Percentiles rank a stretch among this genome's conserved stretches.
These are phyloP conservation scores for Bretschneidera sinensis DNA, from an alignment of 345 rosid genomes.

Conservation along the genomic window DNA sequence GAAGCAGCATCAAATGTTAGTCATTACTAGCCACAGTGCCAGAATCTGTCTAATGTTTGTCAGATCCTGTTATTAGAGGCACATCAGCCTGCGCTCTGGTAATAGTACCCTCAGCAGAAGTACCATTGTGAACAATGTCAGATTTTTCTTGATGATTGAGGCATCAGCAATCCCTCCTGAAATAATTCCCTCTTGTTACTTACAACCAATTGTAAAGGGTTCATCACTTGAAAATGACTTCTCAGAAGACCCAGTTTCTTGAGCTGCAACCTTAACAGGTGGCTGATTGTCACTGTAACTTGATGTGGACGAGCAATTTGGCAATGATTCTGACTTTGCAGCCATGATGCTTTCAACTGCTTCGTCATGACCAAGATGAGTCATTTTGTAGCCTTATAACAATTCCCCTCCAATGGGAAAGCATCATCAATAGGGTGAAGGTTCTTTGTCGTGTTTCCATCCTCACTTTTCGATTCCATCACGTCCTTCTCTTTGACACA, in stretches of 20 bases:
- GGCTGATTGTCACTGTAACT: conserved; percentile 6
- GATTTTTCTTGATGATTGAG: background rate
- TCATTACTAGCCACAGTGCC: background rate
- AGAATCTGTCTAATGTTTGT: conserved; percentile 10
- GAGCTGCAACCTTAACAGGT: conserved; percentile 8
- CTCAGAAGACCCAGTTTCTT: conserved; percentile 11
- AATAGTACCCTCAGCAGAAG: background rate
- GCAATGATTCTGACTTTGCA: conserved; percentile 10
- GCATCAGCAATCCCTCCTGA: background rate
- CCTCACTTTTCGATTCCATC: conserved; percentile 7
- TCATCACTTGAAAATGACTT: background rate
- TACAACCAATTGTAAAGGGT: conserved; percentile 1
- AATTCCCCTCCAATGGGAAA: conserved; percentile 1
- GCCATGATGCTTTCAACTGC: conserved; percentile 1
- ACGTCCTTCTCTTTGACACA: conserved; percentile 1
- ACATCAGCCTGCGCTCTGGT: background rate
- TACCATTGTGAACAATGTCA: background rate
- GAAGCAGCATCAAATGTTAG: background rate
- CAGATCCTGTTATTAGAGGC: background rate
- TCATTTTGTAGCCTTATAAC: background rate
- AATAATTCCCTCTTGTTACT: conserved; percentile 1
- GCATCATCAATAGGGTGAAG: background rate
- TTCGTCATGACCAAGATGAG: conserved; percentile 5
- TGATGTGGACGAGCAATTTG: background rate
- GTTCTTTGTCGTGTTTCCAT: conserved; percentile 6